Percentiles rank a stretch among this genome's conserved stretches.
Conservation (phyloP, 1,284 basidiomycete species). For the Agaricales sp. region DNA sequence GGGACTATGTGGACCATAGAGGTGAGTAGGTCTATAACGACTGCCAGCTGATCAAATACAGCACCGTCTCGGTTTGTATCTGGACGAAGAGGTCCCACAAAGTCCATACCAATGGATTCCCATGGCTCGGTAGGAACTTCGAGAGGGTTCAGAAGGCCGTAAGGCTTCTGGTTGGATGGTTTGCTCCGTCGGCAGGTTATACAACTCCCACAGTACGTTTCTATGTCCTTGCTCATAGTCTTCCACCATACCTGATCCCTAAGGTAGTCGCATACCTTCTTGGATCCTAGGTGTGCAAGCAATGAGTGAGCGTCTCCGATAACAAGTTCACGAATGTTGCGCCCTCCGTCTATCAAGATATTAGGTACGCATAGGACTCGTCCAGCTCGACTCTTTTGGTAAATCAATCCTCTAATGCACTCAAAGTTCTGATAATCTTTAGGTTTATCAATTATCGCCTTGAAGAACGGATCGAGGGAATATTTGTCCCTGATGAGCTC, state of each 20-base stretch:
- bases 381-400: too few relatives aligned
- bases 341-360: too few relatives aligned
- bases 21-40: slow-evolving; percentile 9
- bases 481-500: too few relatives aligned
- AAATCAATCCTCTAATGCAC: too few relatives aligned
- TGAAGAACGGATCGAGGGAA: too few relatives aligned
- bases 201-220: slow-evolving; percentile 14
- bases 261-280: slow-evolving; percentile 18
- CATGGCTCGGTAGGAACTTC: slow-evolving; percentile 15
- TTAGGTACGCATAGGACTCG: too few relatives aligned
- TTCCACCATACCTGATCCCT: slow-evolving; percentile 25
- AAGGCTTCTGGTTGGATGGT: slow-evolving; percentile 1
- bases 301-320: slow-evolving; percentile 16
- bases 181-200: slow-evolving; percentile 12
- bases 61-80: slow-evolving; percentile 11
- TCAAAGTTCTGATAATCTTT: too few relatives aligned
- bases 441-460: background rate
- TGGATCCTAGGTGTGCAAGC: slow-evolving; percentile 16
- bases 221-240: slow-evolving; percentile 12
- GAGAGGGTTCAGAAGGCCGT: slow-evolving; percentile 15
- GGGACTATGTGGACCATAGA: slow-evolving; percentile 12
- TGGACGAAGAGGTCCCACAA: slow-evolving; percentile 18
- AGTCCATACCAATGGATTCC: slow-evolving; percentile 20
- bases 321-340: slow-evolving; percentile 14
- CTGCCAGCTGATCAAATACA: slow-evolving; percentile 3